Evolutionary conservation across 805 yeast species (phyloP).

Genomic region (Myxozyma mucilagina): DNA sequence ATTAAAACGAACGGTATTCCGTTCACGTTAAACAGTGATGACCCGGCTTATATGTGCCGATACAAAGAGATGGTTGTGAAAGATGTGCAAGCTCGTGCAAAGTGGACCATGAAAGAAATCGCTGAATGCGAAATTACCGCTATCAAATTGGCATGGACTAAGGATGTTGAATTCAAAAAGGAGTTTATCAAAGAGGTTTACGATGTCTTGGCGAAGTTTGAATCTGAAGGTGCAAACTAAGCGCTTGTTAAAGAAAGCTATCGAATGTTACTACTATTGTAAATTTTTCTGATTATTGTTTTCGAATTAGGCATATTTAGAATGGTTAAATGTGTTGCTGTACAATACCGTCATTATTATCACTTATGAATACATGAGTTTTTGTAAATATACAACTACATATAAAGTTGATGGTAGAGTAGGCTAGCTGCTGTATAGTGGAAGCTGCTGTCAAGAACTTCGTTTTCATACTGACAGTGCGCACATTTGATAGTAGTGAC

Average conservation of each 20-base stretch:
- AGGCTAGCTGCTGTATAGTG: too few relatives aligned
- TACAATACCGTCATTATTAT: too few relatives aligned
- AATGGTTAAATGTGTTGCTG: too few relatives aligned
- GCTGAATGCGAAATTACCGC: constrained; percentile 12
- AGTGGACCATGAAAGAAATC: constrained; percentile 4
- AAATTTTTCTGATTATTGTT: too few relatives aligned
- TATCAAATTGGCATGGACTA: constrained; percentile 17
- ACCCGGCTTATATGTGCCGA: constrained; percentile 22
- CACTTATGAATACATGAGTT: too few relatives aligned
- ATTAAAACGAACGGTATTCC: constrained; percentile 9
- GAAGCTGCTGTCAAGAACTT: too few relatives aligned
- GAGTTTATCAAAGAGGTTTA: constrained; percentile 8
- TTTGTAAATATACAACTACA: too few relatives aligned
- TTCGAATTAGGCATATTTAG: too few relatives aligned
- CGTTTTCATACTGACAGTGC: too few relatives aligned
- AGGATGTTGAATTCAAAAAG: constrained; percentile 17
- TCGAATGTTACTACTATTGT: not conserved
- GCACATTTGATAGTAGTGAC: too few relatives aligned
- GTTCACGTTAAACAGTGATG: constrained; percentile 19
- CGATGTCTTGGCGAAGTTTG: not conserved
- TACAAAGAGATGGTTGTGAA: constrained; percentile 9
- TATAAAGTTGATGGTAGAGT: too few relatives aligned
- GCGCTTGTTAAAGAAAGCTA: not conserved
- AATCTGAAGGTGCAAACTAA: not conserved
- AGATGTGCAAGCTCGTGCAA: constrained; percentile 4